Evolutionary conservation across 2,329 filamentous ascomycete species (phyloP).

Genomic region (Trichoderma cornu-damae): DNA sequence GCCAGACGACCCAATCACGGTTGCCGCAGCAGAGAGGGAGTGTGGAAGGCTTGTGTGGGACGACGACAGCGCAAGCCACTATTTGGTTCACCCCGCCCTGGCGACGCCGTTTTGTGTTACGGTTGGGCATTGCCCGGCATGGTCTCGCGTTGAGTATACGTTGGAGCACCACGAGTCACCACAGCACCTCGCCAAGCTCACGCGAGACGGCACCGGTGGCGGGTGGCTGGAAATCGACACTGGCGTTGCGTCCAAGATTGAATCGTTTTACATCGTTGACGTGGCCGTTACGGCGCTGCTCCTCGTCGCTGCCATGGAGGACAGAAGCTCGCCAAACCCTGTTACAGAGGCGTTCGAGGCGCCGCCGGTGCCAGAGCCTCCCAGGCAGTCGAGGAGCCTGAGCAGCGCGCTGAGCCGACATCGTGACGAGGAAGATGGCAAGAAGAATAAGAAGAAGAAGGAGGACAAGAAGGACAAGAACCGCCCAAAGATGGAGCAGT

Average conservation of each 20-base stretch:
- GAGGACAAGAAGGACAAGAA: slow-evolving; percentile 42
- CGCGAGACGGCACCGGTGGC: slow-evolving; percentile 53
- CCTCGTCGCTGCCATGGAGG: slow-evolving; percentile 54
- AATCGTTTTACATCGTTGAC: slow-evolving; percentile 58
- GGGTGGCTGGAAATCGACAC: slow-evolving; percentile 61
- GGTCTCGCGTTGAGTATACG: slow-evolving; percentile 58
- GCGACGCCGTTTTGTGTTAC: slow-evolving; percentile 59
- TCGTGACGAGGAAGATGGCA: slow-evolving; percentile 28
- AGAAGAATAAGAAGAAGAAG: slow-evolving; percentile 44
- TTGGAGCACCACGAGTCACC: slow-evolving; percentile 61
- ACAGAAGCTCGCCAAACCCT: slow-evolving; percentile 39
- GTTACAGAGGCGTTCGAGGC: slow-evolving; percentile 53
- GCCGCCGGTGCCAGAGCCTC: slow-evolving; percentile 40
- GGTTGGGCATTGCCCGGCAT: slow-evolving; percentile 53
- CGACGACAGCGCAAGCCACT: slow-evolving; percentile 54
- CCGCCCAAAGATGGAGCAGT: slow-evolving; percentile 47
- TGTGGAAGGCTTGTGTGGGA: slow-evolving; percentile 69
- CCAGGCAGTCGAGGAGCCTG: slow-evolving; percentile 26
- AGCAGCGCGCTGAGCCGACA: slow-evolving; percentile 30
- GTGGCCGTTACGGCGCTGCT: slow-evolving; percentile 57
- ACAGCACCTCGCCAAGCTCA: slow-evolving; percentile 55
- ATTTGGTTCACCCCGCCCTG: slow-evolving; percentile 58
- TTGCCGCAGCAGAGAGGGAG: slow-evolving; percentile 61
- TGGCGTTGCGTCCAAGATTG: slow-evolving; percentile 52
- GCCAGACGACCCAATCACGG: slow-evolving; percentile 53